Conservation (phyloP, 352 stramenopile species). For the Globisporangium cystogenes region DNA sequence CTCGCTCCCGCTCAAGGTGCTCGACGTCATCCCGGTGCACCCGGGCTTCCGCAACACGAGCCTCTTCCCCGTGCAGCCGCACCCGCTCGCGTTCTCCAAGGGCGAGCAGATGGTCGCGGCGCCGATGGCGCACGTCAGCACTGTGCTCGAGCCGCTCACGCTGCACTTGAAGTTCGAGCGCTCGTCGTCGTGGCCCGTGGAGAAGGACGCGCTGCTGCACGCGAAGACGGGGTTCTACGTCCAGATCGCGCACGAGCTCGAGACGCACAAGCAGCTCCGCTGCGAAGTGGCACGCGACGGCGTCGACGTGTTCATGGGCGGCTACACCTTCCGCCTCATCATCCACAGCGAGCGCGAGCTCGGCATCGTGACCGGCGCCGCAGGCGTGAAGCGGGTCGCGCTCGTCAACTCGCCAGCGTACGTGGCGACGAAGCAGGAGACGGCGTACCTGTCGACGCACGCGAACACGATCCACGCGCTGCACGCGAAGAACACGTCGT, state of each 20-base stretch:
- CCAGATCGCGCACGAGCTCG: constrained; percentile 77
- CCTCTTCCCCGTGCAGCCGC: constrained; percentile 72
- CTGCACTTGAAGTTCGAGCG: constrained; percentile 82
- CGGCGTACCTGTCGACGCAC: constrained; percentile 59
- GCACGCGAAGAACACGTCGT: constrained; percentile 74
- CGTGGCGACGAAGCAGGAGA: constrained; percentile 50
- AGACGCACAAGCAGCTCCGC: constrained; percentile 46
- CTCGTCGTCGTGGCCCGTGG: constrained; percentile 81
- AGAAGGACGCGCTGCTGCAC: constrained; percentile 70
- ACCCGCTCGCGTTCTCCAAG: constrained; percentile 84
- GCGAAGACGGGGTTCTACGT: constrained; percentile 90
- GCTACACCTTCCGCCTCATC: constrained; percentile 80
- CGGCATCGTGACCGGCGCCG: constrained; percentile 47
- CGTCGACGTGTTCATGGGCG: constrained; percentile 78
- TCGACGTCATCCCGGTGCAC: constrained; percentile 72
- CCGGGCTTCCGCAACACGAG: constrained; percentile 84
- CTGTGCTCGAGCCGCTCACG: constrained; percentile 64
- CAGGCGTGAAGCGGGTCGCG: constrained; percentile 47
- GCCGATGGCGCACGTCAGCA: constrained; percentile 60
- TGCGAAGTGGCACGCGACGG: constrained; percentile 71
- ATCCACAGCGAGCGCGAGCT: constrained; percentile 81
- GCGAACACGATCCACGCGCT: constrained; percentile 69
- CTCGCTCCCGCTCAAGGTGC: constrained; percentile 82
- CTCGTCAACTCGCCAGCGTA: constrained; percentile 61
- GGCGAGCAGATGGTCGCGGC: constrained; percentile 45